These are phyloP conservation scores for Coix lacrymajobi DNA, from an alignment of 176 grass and related monocot genomes.

Conservation along the genomic window DNA sequence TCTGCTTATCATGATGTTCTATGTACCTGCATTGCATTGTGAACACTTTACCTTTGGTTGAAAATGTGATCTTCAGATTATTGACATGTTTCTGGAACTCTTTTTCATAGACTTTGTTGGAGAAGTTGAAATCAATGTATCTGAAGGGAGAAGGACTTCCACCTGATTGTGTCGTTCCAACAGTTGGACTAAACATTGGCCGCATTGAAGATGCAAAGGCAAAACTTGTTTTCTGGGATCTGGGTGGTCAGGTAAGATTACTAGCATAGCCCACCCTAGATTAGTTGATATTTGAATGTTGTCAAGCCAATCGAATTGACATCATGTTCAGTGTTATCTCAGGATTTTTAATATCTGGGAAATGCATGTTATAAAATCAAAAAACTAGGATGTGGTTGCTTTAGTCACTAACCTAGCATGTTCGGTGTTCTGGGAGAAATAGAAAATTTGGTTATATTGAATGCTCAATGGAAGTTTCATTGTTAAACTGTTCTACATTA, in stretches of 20 bases:
- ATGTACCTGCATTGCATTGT: background rate
- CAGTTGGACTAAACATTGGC: constrained; percentile 89
- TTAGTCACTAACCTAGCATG: background rate
- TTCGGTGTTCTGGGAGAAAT: background rate
- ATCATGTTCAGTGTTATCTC: background rate
- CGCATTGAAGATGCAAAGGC: constrained; percentile 81
- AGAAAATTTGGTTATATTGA: background rate
- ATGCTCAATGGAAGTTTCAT: background rate
- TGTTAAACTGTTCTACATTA: background rate
- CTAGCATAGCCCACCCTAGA: background rate
- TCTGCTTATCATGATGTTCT: background rate
- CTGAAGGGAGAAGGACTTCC: constrained; percentile 65
- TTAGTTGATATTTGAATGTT: background rate
- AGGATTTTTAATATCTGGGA: background rate
- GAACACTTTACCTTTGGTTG: background rate
- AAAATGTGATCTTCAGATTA: background rate
- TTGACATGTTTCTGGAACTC: constrained; percentile 8
- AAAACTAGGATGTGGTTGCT: background rate
- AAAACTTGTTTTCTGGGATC: constrained; percentile 94
- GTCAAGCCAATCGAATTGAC: background rate
- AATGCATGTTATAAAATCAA: background rate
- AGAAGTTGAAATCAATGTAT: constrained; percentile 84
- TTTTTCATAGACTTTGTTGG: constrained; percentile 61
- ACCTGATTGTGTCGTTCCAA: constrained; percentile 80
- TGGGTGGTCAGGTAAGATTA: constrained; percentile 85